Base-by-base conservation (phyloP, 768 basidiomycete genomes). In the Termitomyces heimii region DNA sequence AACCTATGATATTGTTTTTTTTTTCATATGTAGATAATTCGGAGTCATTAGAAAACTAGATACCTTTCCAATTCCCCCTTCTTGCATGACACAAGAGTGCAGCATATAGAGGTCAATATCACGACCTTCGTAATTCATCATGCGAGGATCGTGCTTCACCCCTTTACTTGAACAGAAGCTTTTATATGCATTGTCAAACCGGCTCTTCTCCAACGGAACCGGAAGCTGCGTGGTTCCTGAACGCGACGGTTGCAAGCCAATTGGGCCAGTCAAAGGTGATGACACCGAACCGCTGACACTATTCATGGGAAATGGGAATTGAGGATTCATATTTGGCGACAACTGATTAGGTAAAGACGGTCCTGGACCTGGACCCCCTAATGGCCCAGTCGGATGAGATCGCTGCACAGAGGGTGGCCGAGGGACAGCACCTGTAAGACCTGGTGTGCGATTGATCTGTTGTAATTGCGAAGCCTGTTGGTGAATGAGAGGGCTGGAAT, bases 61-160 rank as follows among this genome's bases (percentile, higher is more conserved):
- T 71, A 85, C 86, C 57, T 76, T 76, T 16, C 55, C 37, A 43
- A 65, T 61, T 34, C 86, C 87, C 53, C 82, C 83, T 65, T 83
- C 81, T 34, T 70, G 74, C 68, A 86, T 77, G 29, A 89, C 86
- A 47, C 77, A 68, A 49, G 69, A 67, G 64, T 90, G 87, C 43
- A 91, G 68, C 32, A 67, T 65, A 69, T 84, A 75, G 31, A 89
- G 67, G 65, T 89, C 83, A n/a, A 90, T 79, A 42, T 60, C 67
- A 35, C 81, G 77, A 54, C 75, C 76, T 9, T 88, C 86, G 39
- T 83, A 71, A 35, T 69, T 72, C 63, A 83, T 57, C 39, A 80
- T 56, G 3, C 73, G 73, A 42, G 66, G 58, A 55, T 81, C 77
- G 16, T 74, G 66, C 24, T 72, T 70, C 46, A 79, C 62, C 7